Base-by-base conservation (phyloP, 2,329 filamentous ascomycete species). In the Trichoderma harzianum region DNA sequence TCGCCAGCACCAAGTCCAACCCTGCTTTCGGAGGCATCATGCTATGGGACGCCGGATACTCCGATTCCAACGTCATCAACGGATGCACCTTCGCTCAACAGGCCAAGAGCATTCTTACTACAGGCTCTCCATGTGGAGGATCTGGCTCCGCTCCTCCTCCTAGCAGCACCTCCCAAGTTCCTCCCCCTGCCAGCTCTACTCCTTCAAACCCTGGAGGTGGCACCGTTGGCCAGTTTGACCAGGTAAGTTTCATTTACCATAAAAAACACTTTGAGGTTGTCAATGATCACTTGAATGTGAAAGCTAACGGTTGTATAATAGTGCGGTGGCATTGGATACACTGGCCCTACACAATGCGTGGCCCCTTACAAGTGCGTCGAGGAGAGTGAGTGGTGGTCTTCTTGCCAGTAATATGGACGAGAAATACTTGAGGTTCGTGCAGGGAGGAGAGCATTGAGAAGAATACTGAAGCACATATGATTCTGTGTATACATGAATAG, bases 271-370 rank as follows among this genome's bases (percentile, higher is more conserved):
- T 24, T 53, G 21, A 36, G 34, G 34, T 47, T 47, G 10, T 12
- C 43, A 47, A 47, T 3, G 4, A 21, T 12, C 18, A 3, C 8
- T 18, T 26, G 26, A 51, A 51, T 57, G 8, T 26, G 21, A 47
- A 62, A 62, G 66, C 64, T 67, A 58, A 67, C 24, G 7, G 5
- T 30, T 30, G 16, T 30, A 2, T 24, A 18, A 67, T 64, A 78
- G 72, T 77, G 77, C n/a, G 76, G 76, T 4, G 76, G 76, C 32
- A n/a, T 72, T n/a, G 75, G 75, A 7, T 77, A 73, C 36, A 75
- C 70, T 5, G 76, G 76, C 1, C 70, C 76, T 16, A 77, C 75
- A 1, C 71, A 71, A 43, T 78, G 76, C 36, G 71, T 72, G 53
- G 68, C 75, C 61, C 76, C 76, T 2, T 77, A 72, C 67, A 75